Conservation (phyloP, 1,284 basidiomycete genomes). For the Pseudozyma sp. region DNA sequence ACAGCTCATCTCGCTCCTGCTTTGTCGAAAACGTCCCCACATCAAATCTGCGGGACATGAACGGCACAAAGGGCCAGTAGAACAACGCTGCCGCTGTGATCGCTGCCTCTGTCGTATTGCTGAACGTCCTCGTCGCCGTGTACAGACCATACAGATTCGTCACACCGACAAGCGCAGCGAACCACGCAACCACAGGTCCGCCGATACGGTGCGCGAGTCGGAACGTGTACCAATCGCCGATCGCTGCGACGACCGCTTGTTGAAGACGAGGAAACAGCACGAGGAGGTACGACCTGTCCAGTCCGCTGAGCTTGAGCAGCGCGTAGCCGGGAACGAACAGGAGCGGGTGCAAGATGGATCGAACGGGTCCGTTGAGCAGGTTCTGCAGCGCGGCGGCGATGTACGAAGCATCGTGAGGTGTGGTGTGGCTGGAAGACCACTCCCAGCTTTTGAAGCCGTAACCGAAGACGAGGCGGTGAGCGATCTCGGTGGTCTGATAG, state of each 20-base stretch:
- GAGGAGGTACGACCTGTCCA: constrained; percentile 72
- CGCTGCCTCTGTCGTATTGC: constrained; percentile 91
- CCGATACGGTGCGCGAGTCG: constrained; percentile 76
- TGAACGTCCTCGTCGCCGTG: constrained; percentile 86
- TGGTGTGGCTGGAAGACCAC: constrained; percentile 73
- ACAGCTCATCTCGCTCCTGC: constrained; percentile 8
- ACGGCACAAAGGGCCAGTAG: constrained; percentile 74
- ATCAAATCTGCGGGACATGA: constrained; percentile 18
- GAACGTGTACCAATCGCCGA: constrained; percentile 82
- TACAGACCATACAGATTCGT: constrained; percentile 88
- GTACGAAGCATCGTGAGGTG: constrained; percentile 6
- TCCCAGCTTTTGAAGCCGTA: constrained; percentile 96
- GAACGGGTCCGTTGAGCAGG: constrained; percentile 60
- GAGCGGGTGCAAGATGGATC: constrained; percentile 68
- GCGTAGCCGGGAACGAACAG: constrained; percentile 84
- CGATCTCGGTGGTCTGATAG: constrained; percentile 93
- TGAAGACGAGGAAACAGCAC: constrained; percentile 76
- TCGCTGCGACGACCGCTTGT: constrained; percentile 82
- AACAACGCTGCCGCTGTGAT: constrained; percentile 82
- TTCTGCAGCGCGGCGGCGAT: constrained; percentile 8
- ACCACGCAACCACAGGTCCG: constrained; percentile 74
- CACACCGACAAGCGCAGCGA: constrained; percentile 76
- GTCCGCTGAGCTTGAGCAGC: constrained; percentile 74
- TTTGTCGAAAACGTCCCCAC: constrained; percentile 7
- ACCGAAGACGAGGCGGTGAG: constrained; percentile 87